A percentile compares a stretch with the other conserved stretches of the same genome.
Evolutionary conservation across 352 stramenopile genomes (phyloP).

Genomic region (Peronospora farinosa): DNA sequence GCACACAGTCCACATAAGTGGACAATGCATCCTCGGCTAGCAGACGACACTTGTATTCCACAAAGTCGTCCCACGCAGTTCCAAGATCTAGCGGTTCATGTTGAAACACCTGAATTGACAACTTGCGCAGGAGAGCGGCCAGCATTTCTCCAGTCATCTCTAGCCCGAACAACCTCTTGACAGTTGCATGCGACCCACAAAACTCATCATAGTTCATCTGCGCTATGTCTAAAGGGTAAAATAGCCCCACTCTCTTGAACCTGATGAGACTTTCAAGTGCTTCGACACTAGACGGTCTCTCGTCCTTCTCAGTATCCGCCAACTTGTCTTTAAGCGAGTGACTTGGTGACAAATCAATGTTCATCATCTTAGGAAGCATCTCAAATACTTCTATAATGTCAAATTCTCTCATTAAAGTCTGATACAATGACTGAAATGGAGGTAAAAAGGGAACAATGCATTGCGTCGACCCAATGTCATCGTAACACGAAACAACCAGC

Average conservation of each 20-base stretch:
- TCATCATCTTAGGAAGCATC: constrained; percentile 48
- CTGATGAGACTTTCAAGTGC: constrained; percentile 29
- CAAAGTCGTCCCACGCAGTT: constrained; percentile 61
- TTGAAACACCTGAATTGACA: constrained; percentile 25
- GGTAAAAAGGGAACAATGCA: constrained; percentile 23
- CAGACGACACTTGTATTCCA: constrained; percentile 43
- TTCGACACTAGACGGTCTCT: constrained; percentile 4
- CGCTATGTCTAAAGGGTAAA: constrained; percentile 11
- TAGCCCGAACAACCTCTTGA: constrained; percentile 61
- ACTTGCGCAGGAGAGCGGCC: constrained; percentile 29
- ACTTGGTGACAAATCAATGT: constrained; percentile 41
- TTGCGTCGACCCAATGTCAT: constrained; percentile 21
- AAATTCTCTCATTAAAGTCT: constrained; percentile 41
- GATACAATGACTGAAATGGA: constrained; percentile 42
- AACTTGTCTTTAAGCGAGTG: constrained; percentile 22
- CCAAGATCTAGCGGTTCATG: constrained; percentile 45
- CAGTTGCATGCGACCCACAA: constrained; percentile 25
- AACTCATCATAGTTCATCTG: constrained; percentile 31
- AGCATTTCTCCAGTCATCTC: constrained; percentile 59
- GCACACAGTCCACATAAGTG: constrained; percentile 74
- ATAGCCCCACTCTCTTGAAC: constrained; percentile 35
- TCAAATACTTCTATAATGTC: constrained; percentile 49
- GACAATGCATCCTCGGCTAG: constrained; percentile 54
- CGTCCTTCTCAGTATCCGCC: constrained; percentile 6
- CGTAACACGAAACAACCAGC: constrained; percentile 46